phyloP scores from a whole-genome alignment of 441 rosid genomes.

The Metrosideros polymorpha region DNA sequence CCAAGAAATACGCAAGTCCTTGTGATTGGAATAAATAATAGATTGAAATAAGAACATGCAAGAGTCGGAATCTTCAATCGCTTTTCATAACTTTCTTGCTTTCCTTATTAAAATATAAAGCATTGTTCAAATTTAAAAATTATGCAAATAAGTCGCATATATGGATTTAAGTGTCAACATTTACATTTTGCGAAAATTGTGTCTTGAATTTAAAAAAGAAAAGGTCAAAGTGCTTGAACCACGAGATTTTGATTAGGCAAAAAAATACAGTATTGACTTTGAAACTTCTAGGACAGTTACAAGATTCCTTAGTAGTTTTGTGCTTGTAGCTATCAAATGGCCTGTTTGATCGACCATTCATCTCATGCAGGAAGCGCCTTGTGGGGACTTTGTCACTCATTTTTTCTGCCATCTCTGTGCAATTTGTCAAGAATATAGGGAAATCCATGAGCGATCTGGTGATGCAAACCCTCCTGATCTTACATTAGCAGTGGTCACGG shows the following conservation, averaged over 20 bases:
- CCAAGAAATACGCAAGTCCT: not conserved
- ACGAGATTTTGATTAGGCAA: not conserved
- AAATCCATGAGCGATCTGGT: conserved; percentile 50
- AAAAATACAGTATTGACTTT: not conserved
- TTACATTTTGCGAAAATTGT: not conserved
- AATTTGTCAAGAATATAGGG: conserved; percentile 85
- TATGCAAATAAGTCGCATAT: not conserved
- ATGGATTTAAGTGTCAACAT: not conserved
- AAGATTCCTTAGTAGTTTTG: not conserved
- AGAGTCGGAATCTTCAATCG: not conserved
- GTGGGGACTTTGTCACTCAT: conserved; percentile 74
- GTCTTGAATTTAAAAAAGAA: not conserved
- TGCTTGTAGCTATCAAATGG: not conserved
- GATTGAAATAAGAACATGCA: not conserved
- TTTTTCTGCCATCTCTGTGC: conserved; percentile 89
- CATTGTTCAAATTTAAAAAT: not conserved
- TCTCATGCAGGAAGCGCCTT: conserved; percentile 79
- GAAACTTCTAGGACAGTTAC: not conserved
- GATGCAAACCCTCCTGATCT: conserved; percentile 23
- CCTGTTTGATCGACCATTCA: not conserved
- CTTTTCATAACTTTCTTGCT: not conserved
- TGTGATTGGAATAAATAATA: not conserved
- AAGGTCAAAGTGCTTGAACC: not conserved
- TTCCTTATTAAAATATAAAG: not conserved
- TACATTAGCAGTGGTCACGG: conserved; percentile 40